These are phyloP conservation scores for Rhododendron williamsianum DNA, from an alignment of 148 eudicot genomes.

Conservation along the genomic window DNA sequence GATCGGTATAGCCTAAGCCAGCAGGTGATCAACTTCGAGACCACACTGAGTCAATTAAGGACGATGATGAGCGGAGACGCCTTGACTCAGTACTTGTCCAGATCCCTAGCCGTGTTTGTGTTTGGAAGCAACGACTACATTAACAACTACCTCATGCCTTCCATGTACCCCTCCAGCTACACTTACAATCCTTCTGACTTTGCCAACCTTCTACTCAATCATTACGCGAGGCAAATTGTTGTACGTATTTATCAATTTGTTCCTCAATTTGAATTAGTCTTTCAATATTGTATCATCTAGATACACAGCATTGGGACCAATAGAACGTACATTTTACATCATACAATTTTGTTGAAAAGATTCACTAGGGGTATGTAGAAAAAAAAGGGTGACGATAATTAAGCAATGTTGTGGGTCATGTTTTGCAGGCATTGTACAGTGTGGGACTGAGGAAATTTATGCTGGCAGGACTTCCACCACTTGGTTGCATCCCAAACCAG, in stretches of 20 bases:
- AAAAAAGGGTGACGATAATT: not conserved
- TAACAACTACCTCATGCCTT: slow-evolving; percentile 84
- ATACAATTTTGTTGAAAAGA: not conserved
- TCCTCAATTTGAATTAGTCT: not conserved
- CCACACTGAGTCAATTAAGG: slow-evolving; percentile 51
- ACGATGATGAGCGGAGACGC: slow-evolving; percentile 30
- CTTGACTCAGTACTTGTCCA: slow-evolving; percentile 47
- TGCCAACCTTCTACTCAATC: slow-evolving; percentile 71
- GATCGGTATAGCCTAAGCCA: slow-evolving; percentile 65
- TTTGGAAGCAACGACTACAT: slow-evolving; percentile 92
- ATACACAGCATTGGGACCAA: not conserved
- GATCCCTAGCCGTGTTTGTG: slow-evolving; percentile 54
- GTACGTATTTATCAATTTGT: slow-evolving; percentile 15
- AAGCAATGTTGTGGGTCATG: not conserved
- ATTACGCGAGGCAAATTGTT: slow-evolving; percentile 59
- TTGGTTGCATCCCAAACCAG: slow-evolving; percentile 91
- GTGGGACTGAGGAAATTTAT: slow-evolving; percentile 75
- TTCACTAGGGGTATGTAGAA: not conserved
- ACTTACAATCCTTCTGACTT: slow-evolving; percentile 55
- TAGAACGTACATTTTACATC: not conserved
- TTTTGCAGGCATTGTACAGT: slow-evolving; percentile 58
- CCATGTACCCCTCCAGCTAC: slow-evolving; percentile 49
- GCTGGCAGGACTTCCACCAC: slow-evolving; percentile 60
- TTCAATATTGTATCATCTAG: not conserved
- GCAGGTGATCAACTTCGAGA: slow-evolving; percentile 75